Evolutionary conservation across 192 early-diverging fungal species (phyloP), one percentile per base, ranked within the genome.

Genomic region (Linnemannia exigua): DNA sequence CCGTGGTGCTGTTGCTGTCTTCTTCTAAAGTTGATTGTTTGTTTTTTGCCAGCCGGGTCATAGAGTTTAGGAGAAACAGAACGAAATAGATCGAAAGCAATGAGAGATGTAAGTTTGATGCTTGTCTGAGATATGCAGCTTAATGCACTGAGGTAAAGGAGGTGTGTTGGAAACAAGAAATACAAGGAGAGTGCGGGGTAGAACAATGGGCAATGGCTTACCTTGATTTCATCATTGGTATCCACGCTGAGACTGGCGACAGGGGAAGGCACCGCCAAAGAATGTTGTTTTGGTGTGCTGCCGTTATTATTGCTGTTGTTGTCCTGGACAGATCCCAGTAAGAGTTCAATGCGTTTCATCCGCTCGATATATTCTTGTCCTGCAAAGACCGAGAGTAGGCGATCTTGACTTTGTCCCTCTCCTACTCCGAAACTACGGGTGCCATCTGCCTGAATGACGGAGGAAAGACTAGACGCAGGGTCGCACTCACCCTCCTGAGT

Each of bases 311-410:
- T 25, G 25, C 15, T 58, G 52, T 25, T 63, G 25, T 31, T 63
- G 17, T 75, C 70, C 47, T 74, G 61, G 31, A 77, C 63, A 6
- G 78, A 80, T 17, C 77, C 51, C 37, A 86, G 15, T 7, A 86
- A 38, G 19, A 77, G 31, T 35, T 86, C 78, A 35, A 86, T 80
- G 16, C 79, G 84, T 66, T 86, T 80, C 84, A 86, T 86, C 0
- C 78, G 73, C 41, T 80, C 78, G 20, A 75, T 35, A 52, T 86
- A 72, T 9, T 86, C 77, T 17, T 48, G 46, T 7, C 68, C 44
- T 20, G 76, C 25, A 54, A 54, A 54, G 52, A 54, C 22, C 0
- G 52, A 54, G 52, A 22, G 52, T 22, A 3, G 19, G 3, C 22
- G 52, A 50, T 14, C 48, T 54, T 54, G 52, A 1, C n/a, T 6